Evolutionary conservation across 306 rosid species (phyloP).

Genomic region (Benincasa hispida): DNA sequence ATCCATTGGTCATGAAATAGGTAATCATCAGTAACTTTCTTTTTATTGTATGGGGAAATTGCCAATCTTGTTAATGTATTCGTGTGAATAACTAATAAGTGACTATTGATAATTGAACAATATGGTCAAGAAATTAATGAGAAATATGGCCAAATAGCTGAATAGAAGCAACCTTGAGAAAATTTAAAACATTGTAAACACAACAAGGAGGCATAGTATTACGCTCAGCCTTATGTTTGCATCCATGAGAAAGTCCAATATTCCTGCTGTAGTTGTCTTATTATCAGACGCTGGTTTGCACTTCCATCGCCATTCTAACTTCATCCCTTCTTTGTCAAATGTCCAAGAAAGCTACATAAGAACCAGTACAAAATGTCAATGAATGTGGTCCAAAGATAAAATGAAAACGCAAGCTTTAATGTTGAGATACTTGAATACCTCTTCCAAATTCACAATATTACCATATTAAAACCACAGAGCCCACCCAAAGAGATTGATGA

Average conservation of each 20-base stretch:
- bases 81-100: not conserved
- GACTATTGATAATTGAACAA: not conserved
- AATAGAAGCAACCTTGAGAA: not conserved
- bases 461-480: not conserved
- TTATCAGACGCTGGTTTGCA: constrained; percentile 44
- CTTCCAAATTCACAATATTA: not conserved
- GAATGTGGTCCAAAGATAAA: not conserved
- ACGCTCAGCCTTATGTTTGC: constrained; percentile 78
- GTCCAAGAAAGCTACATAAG: constrained; percentile 67
- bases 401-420: not conserved
- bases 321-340: constrained; percentile 75
- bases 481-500: not conserved
- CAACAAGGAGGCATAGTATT: constrained; percentile 20
- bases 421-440: not conserved
- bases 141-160: not conserved
- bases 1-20: not conserved
- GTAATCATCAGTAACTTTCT: not conserved
- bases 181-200: not conserved
- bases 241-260: constrained; percentile 78
- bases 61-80: not conserved
- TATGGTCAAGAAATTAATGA: not conserved
- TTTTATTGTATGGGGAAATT: not conserved
- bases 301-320: constrained; percentile 82
- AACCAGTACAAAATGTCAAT: not conserved
- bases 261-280: constrained; percentile 46